Base-by-base conservation (phyloP, 768 basidiomycete genomes). In the Asterophora parasitica region DNA sequence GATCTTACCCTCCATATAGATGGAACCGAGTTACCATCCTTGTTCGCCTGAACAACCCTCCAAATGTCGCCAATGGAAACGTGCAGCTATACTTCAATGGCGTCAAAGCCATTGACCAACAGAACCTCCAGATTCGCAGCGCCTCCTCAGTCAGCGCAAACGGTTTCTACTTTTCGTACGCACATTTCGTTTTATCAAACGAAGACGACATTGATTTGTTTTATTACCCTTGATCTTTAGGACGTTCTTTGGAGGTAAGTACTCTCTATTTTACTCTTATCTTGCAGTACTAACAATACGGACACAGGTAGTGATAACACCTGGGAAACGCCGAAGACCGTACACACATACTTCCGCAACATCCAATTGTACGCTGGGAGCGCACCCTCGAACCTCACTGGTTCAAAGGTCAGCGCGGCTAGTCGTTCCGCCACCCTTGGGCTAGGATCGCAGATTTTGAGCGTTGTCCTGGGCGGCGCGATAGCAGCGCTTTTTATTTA, bases 101-200 rank as follows among this genome's bases (percentile, higher is more conserved):
- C 57, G 69, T 78, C 2, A 73, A 74, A 38, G 86, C 76, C 3
- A 60, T 88, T 11, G 67, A 75, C 36, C 80, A 87, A 60, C 60
- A 71, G 20, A 73, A 80, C 54, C 68, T 92, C 16, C 80, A 83
- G 57, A 74, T 89, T 48, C 81, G 91, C 19, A 73, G 73, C 17
- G 71, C 65, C 26, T 62, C 74, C 16, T 64, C 65, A 19, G 66
- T 92, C 19, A 61, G 67, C 7, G 74, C 79, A 7, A 82, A 81
- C 28, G 89, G 91, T 7, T 63, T 92, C 40, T 91, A 79, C 67
- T 87, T 92, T 65, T 91, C 89, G 81, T 85, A 48, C 63, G 81
- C 64, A 4, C 31, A 46, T 15, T 32, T 15, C n/a, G 41, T 16
- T 36, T 42, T 16, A 30, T 43, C 2, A 31, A 28, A 23, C 23